Evolutionary conservation across 805 yeast genomes (phyloP), one percentile per base, ranked within the genome.

Genomic region (Metschnikowia santaceciliae): DNA sequence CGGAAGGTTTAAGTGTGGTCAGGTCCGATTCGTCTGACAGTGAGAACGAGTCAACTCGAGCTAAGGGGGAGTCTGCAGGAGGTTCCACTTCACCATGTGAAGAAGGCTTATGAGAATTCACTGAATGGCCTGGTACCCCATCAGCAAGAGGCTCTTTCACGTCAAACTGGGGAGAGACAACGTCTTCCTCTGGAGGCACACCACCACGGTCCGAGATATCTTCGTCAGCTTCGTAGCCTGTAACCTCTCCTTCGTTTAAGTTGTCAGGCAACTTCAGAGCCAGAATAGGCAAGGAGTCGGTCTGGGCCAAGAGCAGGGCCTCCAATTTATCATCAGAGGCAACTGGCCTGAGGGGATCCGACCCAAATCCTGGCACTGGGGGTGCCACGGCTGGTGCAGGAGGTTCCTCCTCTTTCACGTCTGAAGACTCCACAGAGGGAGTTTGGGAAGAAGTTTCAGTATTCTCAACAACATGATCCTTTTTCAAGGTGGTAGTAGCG

Each of bases 201-300:
- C 42, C 50, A 5, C 59, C 57, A 17, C 60, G 61, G 52, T 69
- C 76, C 14, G 75, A 70, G 11, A 67, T 55, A 47, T 74, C 77
- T 44, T 80, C 87, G 61, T 86, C 90, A 0, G 89, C 89, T 50
- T 86, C 89, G 59, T 84, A 84, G 0, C 90, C 90, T 1, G 88
- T 79, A 8, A 71, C 71, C 43, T 63, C 68, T 3, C 59, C 50
- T 1, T 62, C 70, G 11, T 26, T 38, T 6, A 42, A 13, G 13
- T 32, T 22, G 32, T 42, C 38, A 7, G 38, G 22, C 23, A 42
- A 20, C 32, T 40, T 17, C 34, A 30, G 22, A 10, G n/a, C 34
- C 34, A 8, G 43, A 30, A 40, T 40, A 40, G 43, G 32, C 43
- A 40, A 40, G 20, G 43, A 23, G 15, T 40, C 34, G 17, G 15